Percentiles rank a stretch among this genome's conserved stretches.
Evolutionary conservation across 352 stramenopile genomes (phyloP).

Genomic region (Phytophthora capsici): DNA sequence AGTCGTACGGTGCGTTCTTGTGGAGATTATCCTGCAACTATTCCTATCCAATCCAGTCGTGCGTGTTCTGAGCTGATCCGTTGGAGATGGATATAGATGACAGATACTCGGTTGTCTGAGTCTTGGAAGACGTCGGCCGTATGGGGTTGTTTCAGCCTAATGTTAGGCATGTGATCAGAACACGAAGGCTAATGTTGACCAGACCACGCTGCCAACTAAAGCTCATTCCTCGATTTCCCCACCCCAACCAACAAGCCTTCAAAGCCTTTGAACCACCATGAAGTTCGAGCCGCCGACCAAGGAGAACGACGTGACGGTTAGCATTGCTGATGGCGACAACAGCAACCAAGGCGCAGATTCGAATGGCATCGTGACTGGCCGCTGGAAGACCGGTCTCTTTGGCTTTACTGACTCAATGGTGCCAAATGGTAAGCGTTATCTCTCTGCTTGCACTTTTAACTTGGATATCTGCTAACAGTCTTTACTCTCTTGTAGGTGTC

Average conservation of each 20-base stretch:
- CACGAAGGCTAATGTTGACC: slow-evolving; percentile 5
- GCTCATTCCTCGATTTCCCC: slow-evolving; percentile 42
- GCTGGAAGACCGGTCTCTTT: slow-evolving; percentile 80
- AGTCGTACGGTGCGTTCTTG: slow-evolving; percentile 13
- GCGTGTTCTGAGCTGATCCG: slow-evolving; percentile 15
- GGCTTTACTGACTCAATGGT: slow-evolving; percentile 71
- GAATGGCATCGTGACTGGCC: slow-evolving; percentile 74
- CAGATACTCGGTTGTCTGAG: slow-evolving; percentile 15
- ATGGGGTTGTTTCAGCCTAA: slow-evolving; percentile 9
- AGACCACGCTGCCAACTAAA: not conserved
- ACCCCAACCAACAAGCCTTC: slow-evolving; percentile 14
- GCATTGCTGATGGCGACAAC: slow-evolving; percentile 40
- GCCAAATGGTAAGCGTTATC: slow-evolving; percentile 60
- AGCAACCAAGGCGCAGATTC: slow-evolving; percentile 57
- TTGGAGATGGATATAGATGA: slow-evolving; percentile 20
- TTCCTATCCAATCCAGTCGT: slow-evolving; percentile 12
- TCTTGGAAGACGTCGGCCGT: not conserved
- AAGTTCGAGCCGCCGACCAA: slow-evolving; percentile 67
- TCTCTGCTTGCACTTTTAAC: not conserved
- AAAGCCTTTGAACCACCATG: slow-evolving; percentile 40
- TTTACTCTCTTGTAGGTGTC: slow-evolving; percentile 38
- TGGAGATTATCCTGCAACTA: slow-evolving; percentile 19
- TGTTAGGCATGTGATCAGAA: slow-evolving; percentile 34
- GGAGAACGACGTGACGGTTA: slow-evolving; percentile 50
- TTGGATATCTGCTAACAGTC: not conserved